Base-by-base conservation (phyloP, 768 basidiomycete genomes). In the Mycena floridula region DNA sequence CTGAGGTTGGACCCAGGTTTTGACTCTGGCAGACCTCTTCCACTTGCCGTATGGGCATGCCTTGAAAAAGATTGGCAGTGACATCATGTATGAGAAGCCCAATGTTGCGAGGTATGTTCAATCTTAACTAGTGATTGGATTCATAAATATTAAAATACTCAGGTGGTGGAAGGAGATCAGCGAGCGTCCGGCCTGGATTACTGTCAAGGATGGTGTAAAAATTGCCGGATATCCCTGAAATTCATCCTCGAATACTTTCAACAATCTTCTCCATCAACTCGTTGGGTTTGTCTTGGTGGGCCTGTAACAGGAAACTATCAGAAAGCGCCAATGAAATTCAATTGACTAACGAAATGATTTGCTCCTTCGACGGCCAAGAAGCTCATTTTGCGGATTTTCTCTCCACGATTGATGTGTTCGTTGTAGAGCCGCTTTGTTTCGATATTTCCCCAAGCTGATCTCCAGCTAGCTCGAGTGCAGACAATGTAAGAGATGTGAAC, bases 111-210 rank as follows among this genome's bases (percentile, higher is more conserved):
- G 73, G 60, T 81, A 25, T 20, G 45, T 44, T 27, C 22, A 11
- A 12, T 11, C 21, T 25, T 3, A 25, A 0, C 27, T 15, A 25
- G 18, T 22, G 13, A 21, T 41, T 11, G 5, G 5, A 22, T 3
- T 35, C 37, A n/a, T n/a, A 9, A 40, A 40, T 46, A 21, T 18
- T 22, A n/a, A 12, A 24, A 8, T n/a, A 28, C 18, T 21, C 44
- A 70, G 75, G 44, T 80, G 78, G 78, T 79, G 70, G 69, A 66
- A 70, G 44, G 74, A 68, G 16, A 58, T 81, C 37, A 59, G 62
- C 9, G 59, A 68, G 12, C 64, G 77, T 40, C 59, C 66, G 11
- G 61, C 76, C 2, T 81, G 77, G 78, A 50, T 55, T 43, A 65
- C 68, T 0, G 70, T 76, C 27, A 70, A 73, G 56, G 59, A 64